Base-by-base conservation (phyloP, 768 basidiomycete genomes). In the Boletus reticulatus region DNA sequence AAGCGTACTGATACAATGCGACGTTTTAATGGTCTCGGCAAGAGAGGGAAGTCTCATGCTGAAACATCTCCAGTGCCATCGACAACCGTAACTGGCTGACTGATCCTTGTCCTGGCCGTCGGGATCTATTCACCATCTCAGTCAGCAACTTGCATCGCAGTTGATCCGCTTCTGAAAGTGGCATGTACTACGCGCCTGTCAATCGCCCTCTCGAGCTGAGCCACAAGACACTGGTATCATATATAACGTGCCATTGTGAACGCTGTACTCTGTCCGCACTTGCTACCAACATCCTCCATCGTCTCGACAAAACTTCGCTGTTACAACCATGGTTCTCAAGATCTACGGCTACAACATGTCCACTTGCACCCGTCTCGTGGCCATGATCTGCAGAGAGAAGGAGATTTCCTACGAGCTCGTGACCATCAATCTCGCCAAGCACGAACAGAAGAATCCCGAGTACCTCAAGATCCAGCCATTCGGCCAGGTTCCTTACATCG, bases 381-480 rank as follows among this genome's bases (percentile, higher is more conserved):
- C 75, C 4, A 56, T 74, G 42, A 63, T 84, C 16, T 72, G 81
- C 59, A 76, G 77, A 57, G 87, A 88, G 67, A 81, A 82, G 63
- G 60, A 75, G 1, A 73, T 88, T 6, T 78, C 82, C 0, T 88
- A 81, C 66, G 79, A 82, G 58, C 60, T 85, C 48, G 56, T 79
- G 42, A 10, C 44, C 6, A 50, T 88, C 58, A 71, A 85, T 59
- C 50, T 82, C 20, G 1, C 44, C 43, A 76, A 77, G 50, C 60
- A 58, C 17, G 75, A 78, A 59, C 81, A 85, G 39, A 86, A 84
- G 67, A 4, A 64, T 0, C 63, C 78, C 0, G 77, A 61, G 10
- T 80, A 70, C 71, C 20, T 78, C 16, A 62, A 69, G 32, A 70
- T 75, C 48, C 85, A 91, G 60, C 88, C 89, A 0, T 84, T 82